Evolutionary conservation across 2,329 filamentous ascomycete species (phyloP).

Genomic region (Teratosphaeria gauchensis): DNA sequence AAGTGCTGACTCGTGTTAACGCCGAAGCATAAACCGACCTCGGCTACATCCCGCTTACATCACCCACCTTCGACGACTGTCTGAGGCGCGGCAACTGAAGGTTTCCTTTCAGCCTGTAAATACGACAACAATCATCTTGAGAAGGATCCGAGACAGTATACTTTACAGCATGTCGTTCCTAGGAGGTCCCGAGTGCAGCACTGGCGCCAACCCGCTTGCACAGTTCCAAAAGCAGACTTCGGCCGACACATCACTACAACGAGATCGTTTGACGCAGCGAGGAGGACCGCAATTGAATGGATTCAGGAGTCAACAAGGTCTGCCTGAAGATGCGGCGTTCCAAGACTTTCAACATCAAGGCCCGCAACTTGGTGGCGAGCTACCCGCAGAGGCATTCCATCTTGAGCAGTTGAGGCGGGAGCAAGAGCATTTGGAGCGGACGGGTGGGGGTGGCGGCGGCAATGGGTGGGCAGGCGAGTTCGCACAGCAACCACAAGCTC

Average conservation of each 20-base stretch:
- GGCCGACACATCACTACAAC: slow-evolving; percentile 89
- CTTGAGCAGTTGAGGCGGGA: slow-evolving; percentile 59
- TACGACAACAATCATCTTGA: not conserved
- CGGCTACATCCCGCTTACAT: slow-evolving; percentile 2
- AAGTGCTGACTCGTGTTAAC: not conserved
- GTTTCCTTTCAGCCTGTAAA: not conserved
- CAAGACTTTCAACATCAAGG: slow-evolving; percentile 56
- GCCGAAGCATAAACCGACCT: not conserved
- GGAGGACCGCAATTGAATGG: slow-evolving; percentile 20
- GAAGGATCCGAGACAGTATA: not conserved
- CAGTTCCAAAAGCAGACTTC: slow-evolving; percentile 97
- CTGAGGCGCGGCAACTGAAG: not conserved
- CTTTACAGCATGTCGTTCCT: slow-evolving; percentile 73
- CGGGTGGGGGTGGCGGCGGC: slow-evolving; percentile 12
- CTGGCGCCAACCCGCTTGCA: slow-evolving; percentile 86
- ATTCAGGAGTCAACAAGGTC: slow-evolving; percentile 21
- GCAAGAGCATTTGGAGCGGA: slow-evolving; percentile 39
- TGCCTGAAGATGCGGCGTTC: slow-evolving; percentile 20
- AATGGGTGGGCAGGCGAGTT: slow-evolving; percentile 26
- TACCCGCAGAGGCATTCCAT: slow-evolving; percentile 48
- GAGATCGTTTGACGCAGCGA: slow-evolving; percentile 57
- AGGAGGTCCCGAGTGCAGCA: slow-evolving; percentile 92
- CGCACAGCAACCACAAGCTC: slow-evolving; percentile 17
- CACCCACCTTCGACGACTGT: not conserved
- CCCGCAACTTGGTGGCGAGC: slow-evolving; percentile 47